Conservation (phyloP, 1,284 basidiomycete genomes). For the Leccinum subspadiceum region DNA sequence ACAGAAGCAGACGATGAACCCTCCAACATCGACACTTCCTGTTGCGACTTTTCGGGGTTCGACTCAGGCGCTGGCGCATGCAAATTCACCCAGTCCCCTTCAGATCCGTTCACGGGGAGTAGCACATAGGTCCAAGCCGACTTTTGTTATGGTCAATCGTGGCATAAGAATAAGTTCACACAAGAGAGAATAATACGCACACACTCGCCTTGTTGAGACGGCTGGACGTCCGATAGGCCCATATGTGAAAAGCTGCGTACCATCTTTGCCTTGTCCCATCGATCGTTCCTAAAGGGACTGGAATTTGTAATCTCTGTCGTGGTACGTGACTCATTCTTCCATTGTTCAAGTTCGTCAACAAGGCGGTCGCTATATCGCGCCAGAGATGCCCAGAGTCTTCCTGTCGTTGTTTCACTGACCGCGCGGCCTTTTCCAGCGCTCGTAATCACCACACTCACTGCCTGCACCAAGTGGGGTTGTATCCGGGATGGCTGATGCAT, state of each 20-base stretch:
- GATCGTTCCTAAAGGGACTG: slow-evolving; percentile 50
- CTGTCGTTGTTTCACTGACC: slow-evolving; percentile 34
- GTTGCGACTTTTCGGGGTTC: slow-evolving; percentile 15
- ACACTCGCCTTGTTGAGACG: slow-evolving; percentile 12
- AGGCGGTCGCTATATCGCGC: slow-evolving; percentile 73
- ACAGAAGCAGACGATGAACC: slow-evolving; percentile 4
- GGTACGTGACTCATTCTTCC: slow-evolving; percentile 52
- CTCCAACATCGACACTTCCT: neutral
- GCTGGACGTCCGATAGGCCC: slow-evolving; percentile 34
- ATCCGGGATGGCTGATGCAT: slow-evolving; percentile 54
- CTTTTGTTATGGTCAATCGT: slow-evolving; percentile 31
- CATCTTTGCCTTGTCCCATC: slow-evolving; percentile 77
- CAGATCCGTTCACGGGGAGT: slow-evolving; percentile 32
- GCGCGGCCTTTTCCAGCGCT: slow-evolving; percentile 35
- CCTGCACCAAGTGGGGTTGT: slow-evolving; percentile 51
- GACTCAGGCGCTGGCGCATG: slow-evolving; percentile 34
- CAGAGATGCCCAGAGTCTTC: slow-evolving; percentile 71
- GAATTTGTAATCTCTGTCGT: slow-evolving; percentile 12
- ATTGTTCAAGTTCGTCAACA: slow-evolving; percentile 56
- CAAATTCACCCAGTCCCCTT: slow-evolving; percentile 43
- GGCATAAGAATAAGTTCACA: slow-evolving; percentile 5
- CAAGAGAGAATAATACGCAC: slow-evolving; percentile 13
- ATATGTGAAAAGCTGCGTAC: slow-evolving; percentile 69
- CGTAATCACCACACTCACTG: slow-evolving; percentile 54
- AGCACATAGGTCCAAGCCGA: slow-evolving; percentile 46